Evolutionary conservation across 2,329 filamentous ascomycete genomes (phyloP).

Genomic region (Blastomyces parvus): DNA sequence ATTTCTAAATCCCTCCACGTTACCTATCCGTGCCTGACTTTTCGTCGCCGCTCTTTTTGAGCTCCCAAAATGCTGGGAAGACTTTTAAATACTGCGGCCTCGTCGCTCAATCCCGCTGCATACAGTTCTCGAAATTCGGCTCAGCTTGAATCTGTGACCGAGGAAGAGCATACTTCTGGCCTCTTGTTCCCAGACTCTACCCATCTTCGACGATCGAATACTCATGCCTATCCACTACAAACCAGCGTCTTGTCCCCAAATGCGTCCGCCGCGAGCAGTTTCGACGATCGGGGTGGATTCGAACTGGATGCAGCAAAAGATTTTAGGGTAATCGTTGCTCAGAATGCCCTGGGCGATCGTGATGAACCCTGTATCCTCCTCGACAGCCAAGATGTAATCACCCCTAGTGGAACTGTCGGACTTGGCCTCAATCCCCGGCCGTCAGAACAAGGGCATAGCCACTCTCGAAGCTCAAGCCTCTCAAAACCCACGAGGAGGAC

Average conservation of each 20-base stretch:
- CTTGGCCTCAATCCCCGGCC: conserved; percentile 29
- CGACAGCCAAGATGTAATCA: conserved; percentile 30
- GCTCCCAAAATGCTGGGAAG: conserved; percentile 31
- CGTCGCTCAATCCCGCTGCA: conserved; percentile 34
- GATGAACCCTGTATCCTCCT: conserved; percentile 39
- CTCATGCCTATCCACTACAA: conserved; percentile 34
- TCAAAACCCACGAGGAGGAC: conserved; percentile 29
- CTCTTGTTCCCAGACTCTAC: conserved; percentile 40
- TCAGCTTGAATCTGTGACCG: conserved; percentile 40
- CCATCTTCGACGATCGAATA: conserved; percentile 33
- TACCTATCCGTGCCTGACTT: neutral
- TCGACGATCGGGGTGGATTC: conserved; percentile 40
- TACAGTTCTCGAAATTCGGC: conserved; percentile 31
- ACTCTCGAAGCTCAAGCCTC: conserved; percentile 33
- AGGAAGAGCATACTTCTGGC: conserved; percentile 41
- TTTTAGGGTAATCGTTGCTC: conserved; percentile 39
- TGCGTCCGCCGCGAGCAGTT: conserved; percentile 34
- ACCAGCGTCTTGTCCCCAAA: conserved; percentile 36
- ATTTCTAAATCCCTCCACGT: conserved; percentile 4
- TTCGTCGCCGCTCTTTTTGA: neutral
- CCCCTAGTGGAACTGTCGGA: conserved; percentile 23
- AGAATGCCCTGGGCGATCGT: conserved; percentile 40
- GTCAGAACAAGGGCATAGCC: conserved; percentile 24
- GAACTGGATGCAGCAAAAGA: conserved; percentile 38
- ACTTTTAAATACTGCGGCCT: conserved; percentile 36